Conservation (phyloP, 768 basidiomycete species). For the Lentinula sp. region DNA sequence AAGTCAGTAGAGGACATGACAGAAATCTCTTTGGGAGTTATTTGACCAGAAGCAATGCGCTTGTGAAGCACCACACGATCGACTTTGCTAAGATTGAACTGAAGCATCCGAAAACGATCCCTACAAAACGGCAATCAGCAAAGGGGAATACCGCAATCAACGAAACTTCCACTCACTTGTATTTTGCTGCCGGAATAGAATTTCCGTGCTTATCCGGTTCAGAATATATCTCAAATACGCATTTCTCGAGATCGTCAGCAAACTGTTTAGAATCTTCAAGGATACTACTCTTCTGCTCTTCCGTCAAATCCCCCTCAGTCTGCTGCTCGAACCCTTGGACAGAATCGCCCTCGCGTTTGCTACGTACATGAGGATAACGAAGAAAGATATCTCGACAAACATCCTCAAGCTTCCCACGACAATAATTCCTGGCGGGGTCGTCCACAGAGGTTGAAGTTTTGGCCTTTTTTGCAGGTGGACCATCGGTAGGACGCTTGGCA, state of each 20-base stretch:
- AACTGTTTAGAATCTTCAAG: slow-evolving; percentile 56
- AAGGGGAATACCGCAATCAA: neutral
- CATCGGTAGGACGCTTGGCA: slow-evolving; percentile 27
- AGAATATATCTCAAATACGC: slow-evolving; percentile 67
- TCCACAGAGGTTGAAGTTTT: slow-evolving; percentile 39
- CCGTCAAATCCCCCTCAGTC: slow-evolving; percentile 43
- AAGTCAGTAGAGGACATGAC: slow-evolving; percentile 86
- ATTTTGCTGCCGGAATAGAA: slow-evolving; percentile 62
- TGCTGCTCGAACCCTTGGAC: slow-evolving; percentile 31
- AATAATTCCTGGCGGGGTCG: slow-evolving; percentile 78
- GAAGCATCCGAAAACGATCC: slow-evolving; percentile 86
- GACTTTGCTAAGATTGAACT: slow-evolving; percentile 80
- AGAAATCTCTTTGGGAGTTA: slow-evolving; percentile 69
- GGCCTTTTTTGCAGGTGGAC: slow-evolving; percentile 40
- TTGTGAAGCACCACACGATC: slow-evolving; percentile 77
- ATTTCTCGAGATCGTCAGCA: slow-evolving; percentile 68
- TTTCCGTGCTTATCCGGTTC: slow-evolving; percentile 72
- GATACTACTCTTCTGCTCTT: slow-evolving; percentile 52
- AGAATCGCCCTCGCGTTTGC: slow-evolving; percentile 12
- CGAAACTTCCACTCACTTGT: slow-evolving; percentile 55
- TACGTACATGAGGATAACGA: slow-evolving; percentile 55
- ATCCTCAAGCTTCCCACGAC: slow-evolving; percentile 68
- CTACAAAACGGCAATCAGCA: slow-evolving; percentile 29
- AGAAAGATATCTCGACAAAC: slow-evolving; percentile 66
- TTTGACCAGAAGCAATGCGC: slow-evolving; percentile 62